These are phyloP conservation scores for Leccinum subrobustum DNA, from an alignment of 1,284 basidiomycete genomes.

Conservation along the genomic window DNA sequence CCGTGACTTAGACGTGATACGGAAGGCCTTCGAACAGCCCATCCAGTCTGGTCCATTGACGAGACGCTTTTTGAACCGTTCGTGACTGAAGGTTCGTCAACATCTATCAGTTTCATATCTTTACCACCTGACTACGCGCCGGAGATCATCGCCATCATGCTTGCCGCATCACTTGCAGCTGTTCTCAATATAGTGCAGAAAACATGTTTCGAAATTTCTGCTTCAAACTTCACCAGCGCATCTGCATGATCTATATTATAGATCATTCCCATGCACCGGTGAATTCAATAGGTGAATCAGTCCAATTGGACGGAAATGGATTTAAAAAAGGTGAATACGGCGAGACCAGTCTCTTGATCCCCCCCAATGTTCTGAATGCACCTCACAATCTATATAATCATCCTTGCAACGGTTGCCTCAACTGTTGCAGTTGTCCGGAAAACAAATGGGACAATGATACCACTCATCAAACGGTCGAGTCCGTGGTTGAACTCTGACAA, in stretches of 20 bases:
- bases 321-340: no score
- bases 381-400: neutral
- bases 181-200: no score
- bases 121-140: no score
- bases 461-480: neutral
- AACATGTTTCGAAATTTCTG: no score
- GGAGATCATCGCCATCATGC: no score
- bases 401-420: neutral
- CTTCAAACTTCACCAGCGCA: no score
- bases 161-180: no score
- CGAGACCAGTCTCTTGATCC: neutral
- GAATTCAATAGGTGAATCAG: no score
- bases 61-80: constrained; percentile 60
- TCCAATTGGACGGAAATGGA: no score
- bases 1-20: constrained; percentile 65
- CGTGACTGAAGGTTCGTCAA: constrained; percentile 33
- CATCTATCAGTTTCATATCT: no score
- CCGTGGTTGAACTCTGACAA: neutral
- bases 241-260: no score
- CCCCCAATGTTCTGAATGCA: neutral
- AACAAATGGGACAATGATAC: neutral
- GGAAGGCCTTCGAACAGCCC: constrained; percentile 63
- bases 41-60: constrained; percentile 49
- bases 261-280: no score
- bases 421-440: neutral